Evolutionary conservation across 495 filamentous ascomycete species (phyloP).

Genomic region (Penicillium dipodomyicola): DNA sequence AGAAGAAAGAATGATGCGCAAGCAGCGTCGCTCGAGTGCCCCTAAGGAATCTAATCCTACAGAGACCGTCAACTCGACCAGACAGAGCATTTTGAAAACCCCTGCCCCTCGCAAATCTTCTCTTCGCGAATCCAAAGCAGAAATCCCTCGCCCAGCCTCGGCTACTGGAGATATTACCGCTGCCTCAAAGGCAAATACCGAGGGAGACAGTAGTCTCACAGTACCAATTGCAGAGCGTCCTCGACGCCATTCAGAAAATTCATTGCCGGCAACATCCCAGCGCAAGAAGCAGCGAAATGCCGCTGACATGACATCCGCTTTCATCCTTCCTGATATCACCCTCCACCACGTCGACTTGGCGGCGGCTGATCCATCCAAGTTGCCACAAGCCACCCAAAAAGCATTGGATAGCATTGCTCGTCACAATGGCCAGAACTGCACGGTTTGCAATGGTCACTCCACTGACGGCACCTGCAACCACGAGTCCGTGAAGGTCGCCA

Average conservation of each 20-base stretch:
- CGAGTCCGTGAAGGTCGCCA: conserved; percentile 59
- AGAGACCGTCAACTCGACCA: conserved; percentile 38
- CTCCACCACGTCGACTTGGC: conserved; percentile 40
- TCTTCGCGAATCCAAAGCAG: conserved; percentile 38
- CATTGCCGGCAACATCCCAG: conserved; percentile 25
- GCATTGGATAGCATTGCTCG: conserved; percentile 58
- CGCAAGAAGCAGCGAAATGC: conserved; percentile 33
- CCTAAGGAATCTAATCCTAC: conserved; percentile 31
- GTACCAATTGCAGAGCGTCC: conserved; percentile 36
- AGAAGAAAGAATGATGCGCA: conserved; percentile 48
- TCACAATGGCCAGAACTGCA: conserved; percentile 71
- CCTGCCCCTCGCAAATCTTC: conserved; percentile 47
- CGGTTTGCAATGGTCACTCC: conserved; percentile 61
- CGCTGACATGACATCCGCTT: conserved; percentile 11
- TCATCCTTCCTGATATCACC: conserved; percentile 61
- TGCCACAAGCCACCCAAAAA: conserved; percentile 53
- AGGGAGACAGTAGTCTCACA: conserved; percentile 33
- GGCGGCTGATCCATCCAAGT: conserved; percentile 31
- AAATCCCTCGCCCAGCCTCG: conserved; percentile 37
- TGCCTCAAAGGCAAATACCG: conserved; percentile 26
- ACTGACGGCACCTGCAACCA: conserved; percentile 37
- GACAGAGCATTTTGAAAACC: conserved; percentile 37
- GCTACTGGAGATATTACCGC: conserved; percentile 39
- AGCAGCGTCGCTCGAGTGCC: conserved; percentile 39
- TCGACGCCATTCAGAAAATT: conserved; percentile 49